These are phyloP conservation scores for Colletotrichum brevisporum DNA, from an alignment of 2,329 filamentous ascomycete genomes.

Conservation along the genomic window DNA sequence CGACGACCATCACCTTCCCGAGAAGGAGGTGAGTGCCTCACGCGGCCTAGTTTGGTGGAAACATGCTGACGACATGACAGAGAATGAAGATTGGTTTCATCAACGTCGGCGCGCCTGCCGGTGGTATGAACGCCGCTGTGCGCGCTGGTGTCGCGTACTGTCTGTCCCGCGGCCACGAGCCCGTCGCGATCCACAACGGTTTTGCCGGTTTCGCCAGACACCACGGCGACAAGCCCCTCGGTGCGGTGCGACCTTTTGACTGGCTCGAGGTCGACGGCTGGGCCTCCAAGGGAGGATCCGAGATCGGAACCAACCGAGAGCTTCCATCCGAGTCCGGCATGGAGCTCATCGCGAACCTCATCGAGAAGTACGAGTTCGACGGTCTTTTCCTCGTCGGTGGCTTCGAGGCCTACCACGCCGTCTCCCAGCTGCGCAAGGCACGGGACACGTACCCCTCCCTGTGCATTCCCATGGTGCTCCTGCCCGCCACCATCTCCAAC, in stretches of 20 bases:
- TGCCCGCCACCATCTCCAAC: constrained; percentile 98
- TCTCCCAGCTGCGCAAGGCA: constrained; percentile 88
- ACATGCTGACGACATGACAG: constrained; percentile 60
- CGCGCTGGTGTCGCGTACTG: constrained; percentile 95
- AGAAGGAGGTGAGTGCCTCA: constrained; percentile 72
- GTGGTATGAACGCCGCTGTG: constrained; percentile 98
- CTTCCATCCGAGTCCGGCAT: constrained; percentile 89
- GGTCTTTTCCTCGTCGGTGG: constrained; percentile 93
- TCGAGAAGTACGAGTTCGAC: constrained; percentile 90
- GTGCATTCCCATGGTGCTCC: constrained; percentile 90
- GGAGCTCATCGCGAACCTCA: constrained; percentile 83
- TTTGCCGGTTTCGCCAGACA: constrained; percentile 95
- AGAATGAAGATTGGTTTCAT: constrained; percentile 95
- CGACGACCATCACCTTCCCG: constrained; percentile 75
- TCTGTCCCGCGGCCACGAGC: constrained; percentile 90
- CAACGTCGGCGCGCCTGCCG: constrained; percentile 95
- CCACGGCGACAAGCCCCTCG: constrained; percentile 84
- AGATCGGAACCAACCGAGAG: constrained; percentile 97
- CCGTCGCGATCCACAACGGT: constrained; percentile 94
- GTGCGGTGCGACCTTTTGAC: constrained; percentile 86
- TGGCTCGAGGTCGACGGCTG: constrained; percentile 97
- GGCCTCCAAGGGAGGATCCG: constrained; percentile 96
- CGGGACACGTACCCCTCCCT: constrained; percentile 84
- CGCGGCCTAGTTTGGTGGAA: not conserved
- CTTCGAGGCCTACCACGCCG: constrained; percentile 95